Evolutionary conservation across 495 filamentous ascomycete species (phyloP), one percentile per base, ranked within the genome.

Genomic region (Clohesyomyces aquaticus): DNA sequence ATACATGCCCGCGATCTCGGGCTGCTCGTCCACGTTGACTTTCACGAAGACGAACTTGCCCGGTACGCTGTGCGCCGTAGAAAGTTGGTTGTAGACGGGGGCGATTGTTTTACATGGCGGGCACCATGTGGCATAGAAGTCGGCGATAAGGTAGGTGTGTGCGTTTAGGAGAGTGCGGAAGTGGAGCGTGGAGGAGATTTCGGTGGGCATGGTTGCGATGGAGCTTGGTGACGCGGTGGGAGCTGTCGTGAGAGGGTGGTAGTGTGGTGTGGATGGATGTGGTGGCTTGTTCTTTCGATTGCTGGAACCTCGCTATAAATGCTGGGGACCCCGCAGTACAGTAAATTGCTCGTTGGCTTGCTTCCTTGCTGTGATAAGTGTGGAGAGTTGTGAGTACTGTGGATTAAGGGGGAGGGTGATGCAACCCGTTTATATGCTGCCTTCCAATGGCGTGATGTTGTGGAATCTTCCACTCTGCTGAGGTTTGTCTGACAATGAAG

Each of bases 121-220:
- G 42, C 70, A 72, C 70, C 70, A 72, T 42, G 66, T 60, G 21
- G 70, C 70, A 47, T 70, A 72, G 60, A 72, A 72, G 55, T 72
- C 70, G 47, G 55, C 63, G 35, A 72, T 28, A 9, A 72, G 23
- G 63, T 67, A 70, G 35, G 57, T 64, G 58, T 55, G 45, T 1
- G 16, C 11, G 51, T 25, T 51, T 32, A 69, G 51, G 62, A 71
- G 66, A 25, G 66, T 61, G 55, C 28, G 50, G 66, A 71, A 56
- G 52, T 71, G 68, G 59, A 63, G 59, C 27, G 61, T 29, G 19
- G 55, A n/a, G 42, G 53, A 35, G 48, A 66, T 69, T 26, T 57
- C 50, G 19, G 66, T 69, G 8, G 62, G 57, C 23, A 50, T 56
- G 25, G 51, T 27, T 19, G 41, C 63, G 59, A 23, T 43, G 46